Base-by-base conservation (phyloP, 2,329 filamentous ascomycete genomes). In the Colletotrichum plurivorum region DNA sequence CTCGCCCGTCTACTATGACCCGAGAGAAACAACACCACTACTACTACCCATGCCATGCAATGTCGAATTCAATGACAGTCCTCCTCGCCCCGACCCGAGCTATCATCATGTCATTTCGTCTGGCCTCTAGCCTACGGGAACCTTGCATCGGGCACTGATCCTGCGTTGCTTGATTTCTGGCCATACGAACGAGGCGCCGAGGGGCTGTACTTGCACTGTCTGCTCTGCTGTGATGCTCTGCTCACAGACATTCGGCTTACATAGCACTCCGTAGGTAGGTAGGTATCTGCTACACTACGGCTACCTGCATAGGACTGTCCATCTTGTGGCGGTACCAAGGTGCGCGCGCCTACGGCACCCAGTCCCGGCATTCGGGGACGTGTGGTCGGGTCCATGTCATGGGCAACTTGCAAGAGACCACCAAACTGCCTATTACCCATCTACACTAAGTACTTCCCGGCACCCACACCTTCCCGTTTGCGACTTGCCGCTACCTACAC, bases 101-200 rank as follows among this genome's bases (percentile, higher is more conserved):
- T 36, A 10, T 36, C 31, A 36, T 36, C 31, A 36, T 36, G 31
- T 36, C 31, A 36, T 36, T 31, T 31, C 27, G 27, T 10, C 8
- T 10, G 27, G 27, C 58, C 20, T 16, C 18, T 7, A 51, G 20
- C 18, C 48, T 4, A 18, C 48, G 48, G n/a, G 48, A 6, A 13
- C 7, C 13, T 22, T 8, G n/a, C n/a, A 22, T 12, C 20, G 9
- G 45, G 45, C 45, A 46, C 45, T 18, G 16, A 46, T 46, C 48
- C 20, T 20, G 20, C 48, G 7, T 20, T 22, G 20, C 48, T 51
- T n/a, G 12, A 41, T 54, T 41, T 31, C 15, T 55, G 20, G 20
- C 54, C 54, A 54, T 41, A 58, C 61, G 15, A 68, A 53, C 48
- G 66, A 58, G 66, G 66, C 66, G 66, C 61, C 61, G 66, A 65